These are phyloP conservation scores for Paecilomyces variotii DNA, from an alignment of 2,329 filamentous ascomycete species.

Conservation along the genomic window DNA sequence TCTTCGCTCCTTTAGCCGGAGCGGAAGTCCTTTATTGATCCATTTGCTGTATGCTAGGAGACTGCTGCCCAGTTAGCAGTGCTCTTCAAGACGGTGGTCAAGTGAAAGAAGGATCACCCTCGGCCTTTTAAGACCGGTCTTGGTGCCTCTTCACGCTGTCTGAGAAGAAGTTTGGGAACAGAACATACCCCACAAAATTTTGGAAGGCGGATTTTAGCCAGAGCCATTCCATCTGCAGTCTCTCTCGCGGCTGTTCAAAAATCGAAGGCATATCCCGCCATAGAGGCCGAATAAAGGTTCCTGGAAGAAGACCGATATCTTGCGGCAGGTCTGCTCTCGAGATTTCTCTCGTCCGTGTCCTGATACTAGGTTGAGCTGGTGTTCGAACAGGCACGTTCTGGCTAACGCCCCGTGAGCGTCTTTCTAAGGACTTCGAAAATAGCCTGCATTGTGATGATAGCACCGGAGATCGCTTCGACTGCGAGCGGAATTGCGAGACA, in stretches of 20 bases:
- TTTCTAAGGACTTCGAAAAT: slow-evolving; percentile 26
- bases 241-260: slow-evolving; percentile 27
- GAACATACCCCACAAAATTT: slow-evolving; percentile 27
- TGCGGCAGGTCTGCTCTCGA: slow-evolving; percentile 28
- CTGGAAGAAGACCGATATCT: slow-evolving; percentile 39
- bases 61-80: slow-evolving; percentile 16
- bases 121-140: not conserved
- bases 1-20: slow-evolving; percentile 28
- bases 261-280: slow-evolving; percentile 34
- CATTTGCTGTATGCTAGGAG: slow-evolving; percentile 26
- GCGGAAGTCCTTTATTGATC: slow-evolving; percentile 22
- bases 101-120: not conserved
- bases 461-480: slow-evolving; percentile 3
- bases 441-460: slow-evolving; percentile 21
- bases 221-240: slow-evolving; percentile 33
- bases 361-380: slow-evolving; percentile 32
- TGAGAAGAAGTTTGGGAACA: not conserved
- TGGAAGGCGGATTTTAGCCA: slow-evolving; percentile 26
- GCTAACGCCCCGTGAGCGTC: slow-evolving; percentile 9
- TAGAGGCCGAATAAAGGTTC: slow-evolving; percentile 32
- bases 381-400: slow-evolving; percentile 18
- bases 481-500: slow-evolving; percentile 6
- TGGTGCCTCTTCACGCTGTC: not conserved
- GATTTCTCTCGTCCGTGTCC: slow-evolving; percentile 23
- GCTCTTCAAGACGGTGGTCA: not conserved